Base-by-base conservation (phyloP, 768 basidiomycete species). In the Hebeloma cylindrosporum region DNA sequence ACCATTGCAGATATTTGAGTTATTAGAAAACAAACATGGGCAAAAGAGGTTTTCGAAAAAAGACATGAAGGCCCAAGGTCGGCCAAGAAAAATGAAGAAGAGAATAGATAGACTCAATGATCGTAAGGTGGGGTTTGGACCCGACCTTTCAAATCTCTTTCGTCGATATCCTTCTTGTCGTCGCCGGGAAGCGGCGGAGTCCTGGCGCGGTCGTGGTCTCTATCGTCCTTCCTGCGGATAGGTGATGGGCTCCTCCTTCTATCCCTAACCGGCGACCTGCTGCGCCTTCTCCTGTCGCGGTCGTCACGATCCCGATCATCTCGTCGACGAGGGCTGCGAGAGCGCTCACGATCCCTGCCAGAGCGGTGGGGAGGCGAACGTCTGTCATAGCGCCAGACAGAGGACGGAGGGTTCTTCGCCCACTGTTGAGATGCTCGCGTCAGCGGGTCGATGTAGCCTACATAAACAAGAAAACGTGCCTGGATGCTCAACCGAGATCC, bases 41-140 rank as follows among this genome's bases (percentile, higher is more conserved):
- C 17, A 43, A 25, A 17, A 43, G 18, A 25, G 21, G 37, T 8
- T 9, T 14, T 26, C 4, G 40, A 22, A 20, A 23, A 23, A 25
- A 42, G 26, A 25, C 16, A 11, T 36, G 21, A 18, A 20, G 25
- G 26, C 9, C 33, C 9, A 18, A 8, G 11, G 30, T 5, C 46
- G 27, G n/a, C 21, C 16, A 35, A 29, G 20, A 47, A 43, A 25
- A 30, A 44, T 23, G 33, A 20, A 31, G 29, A 31, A 21, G 31
- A 33, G 40, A 27, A 43, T 23, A 25, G 13, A 23, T 17, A 10
- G 33, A 47, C 42, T 76, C 61, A 75, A 59, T 72, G 71, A 52
- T 82, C 80, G 50, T 79, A 82, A 23, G 79, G 79, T 36, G 82
- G 82, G 6, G 80, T 81, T 53, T 73, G 74, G 40, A 75, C 76